A percentile compares a stretch with the other conserved stretches of the same genome.
Conservation (phyloP, 192 early-diverging fungal species). For the Podila epigama region DNA sequence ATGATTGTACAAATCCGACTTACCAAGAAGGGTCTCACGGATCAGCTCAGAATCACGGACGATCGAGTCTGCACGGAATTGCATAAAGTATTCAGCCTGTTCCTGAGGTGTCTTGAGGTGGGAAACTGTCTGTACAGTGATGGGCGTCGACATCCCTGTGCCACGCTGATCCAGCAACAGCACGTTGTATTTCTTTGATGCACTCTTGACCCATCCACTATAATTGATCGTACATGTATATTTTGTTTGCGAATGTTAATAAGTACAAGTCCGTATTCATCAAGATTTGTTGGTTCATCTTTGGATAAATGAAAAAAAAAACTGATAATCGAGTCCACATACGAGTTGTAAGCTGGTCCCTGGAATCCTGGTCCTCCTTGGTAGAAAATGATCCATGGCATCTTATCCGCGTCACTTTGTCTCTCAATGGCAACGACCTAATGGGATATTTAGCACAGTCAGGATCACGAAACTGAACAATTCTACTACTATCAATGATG, state of each 20-base stretch:
- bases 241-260: background rate
- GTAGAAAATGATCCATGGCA: conserved; percentile 48
- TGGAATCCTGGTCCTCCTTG: conserved; percentile 46
- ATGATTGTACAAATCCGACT: background rate
- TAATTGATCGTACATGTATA: background rate
- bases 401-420: conserved; percentile 33
- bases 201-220: conserved; percentile 44
- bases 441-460: background rate
- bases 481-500: too few species aligned
- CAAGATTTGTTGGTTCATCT: too few species aligned
- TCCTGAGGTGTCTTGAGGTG: conserved; percentile 57
- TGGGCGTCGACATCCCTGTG: conserved; percentile 68
- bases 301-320: too few species aligned
- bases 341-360: conserved; percentile 42
- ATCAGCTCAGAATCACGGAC: conserved; percentile 73
- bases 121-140: conserved; percentile 58
- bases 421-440: conserved; percentile 39
- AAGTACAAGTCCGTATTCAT: too few species aligned
- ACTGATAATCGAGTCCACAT: too few species aligned
- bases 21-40: conserved; percentile 60
- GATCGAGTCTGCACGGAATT: conserved; percentile 75
- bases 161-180: conserved; percentile 75
- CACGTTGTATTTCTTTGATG: conserved; percentile 69
- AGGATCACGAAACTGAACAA: too few species aligned
- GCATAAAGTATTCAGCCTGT: conserved; percentile 65